phyloP scores from a whole-genome alignment of 768 basidiomycete species.

The Naematelia encephala region DNA sequence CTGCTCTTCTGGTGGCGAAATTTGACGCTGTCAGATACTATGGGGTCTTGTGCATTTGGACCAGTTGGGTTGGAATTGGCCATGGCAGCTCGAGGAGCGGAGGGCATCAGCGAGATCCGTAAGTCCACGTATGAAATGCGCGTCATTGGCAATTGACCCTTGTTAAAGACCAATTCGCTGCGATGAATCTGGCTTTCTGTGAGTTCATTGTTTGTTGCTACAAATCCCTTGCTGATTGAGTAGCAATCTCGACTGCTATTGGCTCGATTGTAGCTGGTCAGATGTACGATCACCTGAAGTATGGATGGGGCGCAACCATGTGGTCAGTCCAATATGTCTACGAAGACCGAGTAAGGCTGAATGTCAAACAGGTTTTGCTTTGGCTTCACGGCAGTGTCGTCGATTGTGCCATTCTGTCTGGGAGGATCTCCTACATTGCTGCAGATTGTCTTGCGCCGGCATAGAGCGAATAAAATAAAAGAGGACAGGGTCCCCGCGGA shows the following conservation, averaged over 20 bases:
- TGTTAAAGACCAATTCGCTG: constrained; percentile 36
- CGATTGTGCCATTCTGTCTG: not conserved
- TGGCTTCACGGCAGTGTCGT: not conserved
- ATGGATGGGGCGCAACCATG: constrained; percentile 31
- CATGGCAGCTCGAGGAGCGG: constrained; percentile 19
- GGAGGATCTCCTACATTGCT: not conserved
- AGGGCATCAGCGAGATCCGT: constrained; percentile 38
- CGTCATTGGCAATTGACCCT: not conserved
- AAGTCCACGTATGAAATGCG: constrained; percentile 1
- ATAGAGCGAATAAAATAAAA: not conserved
- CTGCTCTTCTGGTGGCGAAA: not conserved
- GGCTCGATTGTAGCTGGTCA: constrained; percentile 35
- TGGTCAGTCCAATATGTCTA: constrained; percentile 16
- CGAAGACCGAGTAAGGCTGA: not conserved
- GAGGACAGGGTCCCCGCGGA: too few species aligned
- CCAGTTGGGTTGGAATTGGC: constrained; percentile 33
- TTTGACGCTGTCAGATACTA: not conserved
- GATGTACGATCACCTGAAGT: constrained; percentile 30
- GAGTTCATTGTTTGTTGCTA: not conserved
- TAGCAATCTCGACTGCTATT: constrained; percentile 22
- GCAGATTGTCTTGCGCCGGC: not conserved
- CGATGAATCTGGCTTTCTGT: constrained; percentile 36
- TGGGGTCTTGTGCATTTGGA: constrained; percentile 16
- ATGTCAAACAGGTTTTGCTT: constrained; percentile 6
- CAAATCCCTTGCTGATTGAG: not conserved